phyloP scores from a whole-genome alignment of 163 green algal genomes.

The Scenedesmus sp. region DNA sequence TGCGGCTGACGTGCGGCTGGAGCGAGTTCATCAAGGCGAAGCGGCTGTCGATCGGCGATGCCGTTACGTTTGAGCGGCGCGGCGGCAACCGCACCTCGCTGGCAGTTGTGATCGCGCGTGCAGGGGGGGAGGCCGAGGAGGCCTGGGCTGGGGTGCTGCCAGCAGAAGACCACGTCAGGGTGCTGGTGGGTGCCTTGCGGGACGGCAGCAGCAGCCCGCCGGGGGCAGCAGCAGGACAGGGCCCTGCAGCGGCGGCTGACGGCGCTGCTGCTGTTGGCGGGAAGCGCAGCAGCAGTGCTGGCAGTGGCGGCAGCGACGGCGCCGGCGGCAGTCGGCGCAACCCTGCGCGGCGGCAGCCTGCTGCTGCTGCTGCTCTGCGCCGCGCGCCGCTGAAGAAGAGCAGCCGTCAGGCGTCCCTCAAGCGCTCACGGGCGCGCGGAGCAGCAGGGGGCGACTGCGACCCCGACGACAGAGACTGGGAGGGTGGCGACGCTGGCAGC shows the following conservation, averaged over 20 bases:
- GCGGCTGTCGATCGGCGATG: slow-evolving; percentile 9
- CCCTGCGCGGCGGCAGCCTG: background rate
- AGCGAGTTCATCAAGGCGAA: slow-evolving; percentile 50
- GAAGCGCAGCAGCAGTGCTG: background rate
- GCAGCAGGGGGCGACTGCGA: background rate
- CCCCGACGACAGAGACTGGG: background rate
- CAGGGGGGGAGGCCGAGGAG: background rate
- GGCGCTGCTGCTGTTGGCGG: background rate
- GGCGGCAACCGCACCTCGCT: slow-evolving; percentile 22
- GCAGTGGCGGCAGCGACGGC: background rate
- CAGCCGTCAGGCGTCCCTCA: background rate
- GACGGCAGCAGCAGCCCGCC: slow-evolving; percentile 3
- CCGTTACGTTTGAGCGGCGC: slow-evolving; percentile 44
- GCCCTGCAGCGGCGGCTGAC: background rate
- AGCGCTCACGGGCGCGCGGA: background rate
- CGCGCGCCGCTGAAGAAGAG: background rate
- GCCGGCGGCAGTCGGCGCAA: background rate
- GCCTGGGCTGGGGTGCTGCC: slow-evolving; percentile 4
- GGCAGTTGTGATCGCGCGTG: background rate
- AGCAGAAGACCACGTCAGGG: slow-evolving; percentile 8
- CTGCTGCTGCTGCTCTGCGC: background rate
- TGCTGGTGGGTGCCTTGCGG: slow-evolving; percentile 2
- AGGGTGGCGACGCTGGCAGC: background rate
- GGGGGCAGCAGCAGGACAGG: too few relatives aligned
- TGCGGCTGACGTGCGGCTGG: slow-evolving; percentile 55